Conservation (phyloP, 192 early-diverging fungal species). For the Dissophora globulifera region DNA sequence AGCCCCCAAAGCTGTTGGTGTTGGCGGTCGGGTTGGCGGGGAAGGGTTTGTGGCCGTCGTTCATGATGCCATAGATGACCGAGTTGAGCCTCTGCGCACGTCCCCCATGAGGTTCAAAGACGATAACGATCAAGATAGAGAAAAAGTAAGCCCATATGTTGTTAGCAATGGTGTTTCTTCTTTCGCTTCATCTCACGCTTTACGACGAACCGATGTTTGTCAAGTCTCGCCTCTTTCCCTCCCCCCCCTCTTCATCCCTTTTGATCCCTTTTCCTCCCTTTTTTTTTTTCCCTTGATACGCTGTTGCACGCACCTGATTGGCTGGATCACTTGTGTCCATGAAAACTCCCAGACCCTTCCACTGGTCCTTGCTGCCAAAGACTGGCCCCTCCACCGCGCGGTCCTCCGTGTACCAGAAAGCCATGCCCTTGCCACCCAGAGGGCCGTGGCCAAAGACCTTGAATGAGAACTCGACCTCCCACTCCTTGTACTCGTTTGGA, state of each 20-base stretch:
- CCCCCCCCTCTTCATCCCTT: too few relatives aligned
- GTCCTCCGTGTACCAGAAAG: constrained; percentile 85
- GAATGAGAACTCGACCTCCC: constrained; percentile 80
- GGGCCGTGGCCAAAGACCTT: constrained; percentile 67
- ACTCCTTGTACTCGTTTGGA: constrained; percentile 70
- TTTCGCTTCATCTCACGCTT: too few relatives aligned
- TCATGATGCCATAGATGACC: constrained; percentile 70
- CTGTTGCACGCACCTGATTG: constrained; percentile 34
- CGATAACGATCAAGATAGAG: neutral
- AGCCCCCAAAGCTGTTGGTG: constrained; percentile 57
- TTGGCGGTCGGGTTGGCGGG: constrained; percentile 37
- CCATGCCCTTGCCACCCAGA: constrained; percentile 81
- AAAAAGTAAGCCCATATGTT: too few relatives aligned
- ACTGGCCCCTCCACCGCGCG: constrained; percentile 62
- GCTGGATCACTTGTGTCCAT: constrained; percentile 69
- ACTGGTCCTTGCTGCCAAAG: constrained; percentile 74
- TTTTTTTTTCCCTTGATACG: neutral
- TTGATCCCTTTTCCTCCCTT: neutral
- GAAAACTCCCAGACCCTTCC: constrained; percentile 72
- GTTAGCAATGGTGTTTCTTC: too few relatives aligned
- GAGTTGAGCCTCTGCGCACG: constrained; percentile 62
- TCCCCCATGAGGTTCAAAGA: too few relatives aligned
- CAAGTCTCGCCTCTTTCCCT: too few relatives aligned
- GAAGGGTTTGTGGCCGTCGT: constrained; percentile 66
- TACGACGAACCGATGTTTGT: too few relatives aligned